Conservation (phyloP, 2,329 filamentous ascomycete species). For the Botrytis fabae region DNA sequence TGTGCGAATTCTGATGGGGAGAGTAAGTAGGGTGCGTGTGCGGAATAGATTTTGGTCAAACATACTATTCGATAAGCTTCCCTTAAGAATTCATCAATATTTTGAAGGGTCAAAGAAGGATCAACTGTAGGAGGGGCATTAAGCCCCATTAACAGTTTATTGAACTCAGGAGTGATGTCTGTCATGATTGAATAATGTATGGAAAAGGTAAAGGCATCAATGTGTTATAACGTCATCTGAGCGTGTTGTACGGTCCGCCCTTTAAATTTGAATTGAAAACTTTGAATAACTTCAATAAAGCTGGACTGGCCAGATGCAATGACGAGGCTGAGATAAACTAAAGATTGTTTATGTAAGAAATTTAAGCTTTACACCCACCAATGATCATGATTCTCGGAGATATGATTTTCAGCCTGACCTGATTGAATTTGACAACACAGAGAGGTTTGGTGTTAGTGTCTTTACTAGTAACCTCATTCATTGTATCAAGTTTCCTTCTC, state of each 20-base stretch:
- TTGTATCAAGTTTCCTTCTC: too few relatives aligned
- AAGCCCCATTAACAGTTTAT: slow-evolving; percentile 64
- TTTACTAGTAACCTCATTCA: background rate
- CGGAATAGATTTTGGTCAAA: slow-evolving; percentile 27
- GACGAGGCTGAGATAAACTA: slow-evolving; percentile 10
- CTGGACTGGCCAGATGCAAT: background rate
- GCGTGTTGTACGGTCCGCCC: background rate
- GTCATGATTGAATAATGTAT: slow-evolving; percentile 44
- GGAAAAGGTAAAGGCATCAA: background rate
- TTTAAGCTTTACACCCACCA: background rate
- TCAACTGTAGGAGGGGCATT: slow-evolving; percentile 50
- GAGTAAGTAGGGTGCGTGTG: slow-evolving; percentile 31
- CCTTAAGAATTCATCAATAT: slow-evolving; percentile 83
- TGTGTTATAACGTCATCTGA: background rate
- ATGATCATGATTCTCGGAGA: background rate
- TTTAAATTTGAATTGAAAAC: background rate
- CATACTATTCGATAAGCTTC: slow-evolving; percentile 90
- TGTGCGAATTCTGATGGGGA: slow-evolving; percentile 71
- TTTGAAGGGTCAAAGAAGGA: slow-evolving; percentile 44
- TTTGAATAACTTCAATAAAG: background rate
- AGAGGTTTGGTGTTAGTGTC: background rate
- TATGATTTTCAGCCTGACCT: background rate
- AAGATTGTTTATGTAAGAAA: background rate
- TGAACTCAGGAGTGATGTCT: slow-evolving; percentile 68
- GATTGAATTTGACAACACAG: background rate